phyloP scores from a whole-genome alignment of 305 asterid species.

The Fraxinus dipetala region DNA sequence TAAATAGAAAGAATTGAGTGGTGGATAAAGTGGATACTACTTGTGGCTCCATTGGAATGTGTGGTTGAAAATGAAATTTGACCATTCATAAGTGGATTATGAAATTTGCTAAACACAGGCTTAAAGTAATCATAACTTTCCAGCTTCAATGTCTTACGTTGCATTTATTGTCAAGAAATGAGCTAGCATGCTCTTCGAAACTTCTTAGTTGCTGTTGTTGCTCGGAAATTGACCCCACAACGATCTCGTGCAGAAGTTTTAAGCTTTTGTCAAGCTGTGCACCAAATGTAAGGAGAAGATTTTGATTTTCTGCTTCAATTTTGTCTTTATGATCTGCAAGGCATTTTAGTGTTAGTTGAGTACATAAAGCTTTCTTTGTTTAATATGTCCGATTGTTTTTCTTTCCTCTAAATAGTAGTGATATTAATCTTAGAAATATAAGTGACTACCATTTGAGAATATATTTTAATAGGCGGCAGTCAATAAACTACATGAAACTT shows the following conservation, averaged over 20 bases:
- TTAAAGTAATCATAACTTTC: background rate
- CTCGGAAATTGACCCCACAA: constrained; percentile 53
- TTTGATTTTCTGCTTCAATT: constrained; percentile 59
- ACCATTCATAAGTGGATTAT: background rate
- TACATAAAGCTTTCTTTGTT: background rate
- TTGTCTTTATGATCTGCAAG: constrained; percentile 65
- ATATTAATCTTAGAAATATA: background rate
- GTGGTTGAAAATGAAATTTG: background rate
- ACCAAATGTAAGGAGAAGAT: constrained; percentile 54
- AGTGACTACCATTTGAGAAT: background rate
- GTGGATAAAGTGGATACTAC: background rate
- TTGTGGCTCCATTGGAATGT: background rate
- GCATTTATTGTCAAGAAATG: constrained; percentile 58
- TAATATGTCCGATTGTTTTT: background rate
- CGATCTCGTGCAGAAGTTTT: constrained; percentile 56
- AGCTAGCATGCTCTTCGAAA: constrained; percentile 43
- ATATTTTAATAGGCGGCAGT: background rate
- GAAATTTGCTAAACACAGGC: background rate
- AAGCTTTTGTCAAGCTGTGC: constrained; percentile 56
- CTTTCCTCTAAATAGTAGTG: background rate
- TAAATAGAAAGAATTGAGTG: background rate
- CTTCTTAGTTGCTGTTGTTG: constrained; percentile 64
- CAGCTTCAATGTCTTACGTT: constrained; percentile 42
- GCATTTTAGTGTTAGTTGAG: constrained; percentile 19
- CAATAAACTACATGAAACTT: background rate